phyloP scores from a whole-genome alignment of 768 basidiomycete genomes.

The Lactarius vividus region DNA sequence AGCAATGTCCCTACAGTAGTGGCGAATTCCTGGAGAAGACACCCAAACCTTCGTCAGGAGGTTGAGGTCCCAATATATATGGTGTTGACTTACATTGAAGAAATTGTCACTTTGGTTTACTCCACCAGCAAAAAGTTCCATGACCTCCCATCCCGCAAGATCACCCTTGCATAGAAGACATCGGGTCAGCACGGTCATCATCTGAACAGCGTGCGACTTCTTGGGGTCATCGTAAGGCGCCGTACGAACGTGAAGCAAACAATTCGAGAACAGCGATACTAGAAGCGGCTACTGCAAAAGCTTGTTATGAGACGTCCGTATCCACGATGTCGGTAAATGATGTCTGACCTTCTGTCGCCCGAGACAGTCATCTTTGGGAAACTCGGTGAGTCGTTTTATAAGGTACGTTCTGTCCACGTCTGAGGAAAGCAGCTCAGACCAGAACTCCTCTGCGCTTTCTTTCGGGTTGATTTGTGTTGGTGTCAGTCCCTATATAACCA shows the following conservation, averaged over 20 bases:
- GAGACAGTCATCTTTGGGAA: slow-evolving; percentile 51
- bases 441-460: slow-evolving; percentile 48
- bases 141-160: slow-evolving; percentile 66
- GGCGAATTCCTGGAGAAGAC: slow-evolving; percentile 45
- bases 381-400: slow-evolving; percentile 37
- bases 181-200: slow-evolving; percentile 46
- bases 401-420: slow-evolving; percentile 51
- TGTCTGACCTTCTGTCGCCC: slow-evolving; percentile 48
- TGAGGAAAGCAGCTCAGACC: slow-evolving; percentile 50
- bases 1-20: slow-evolving; percentile 47
- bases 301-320: slow-evolving; percentile 20
- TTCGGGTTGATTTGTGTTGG: slow-evolving; percentile 46
- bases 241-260: slow-evolving; percentile 42
- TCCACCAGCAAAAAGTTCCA: slow-evolving; percentile 65
- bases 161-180: slow-evolving; percentile 51
- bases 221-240: slow-evolving; percentile 37
- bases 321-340: not conserved
- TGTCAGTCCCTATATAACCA: slow-evolving; percentile 39
- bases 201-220: slow-evolving; percentile 48
- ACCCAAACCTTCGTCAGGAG: not conserved
- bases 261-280: slow-evolving; percentile 45
- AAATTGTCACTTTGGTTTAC: slow-evolving; percentile 55
- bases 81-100: slow-evolving; percentile 47
- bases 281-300: slow-evolving; percentile 49
- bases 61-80: not conserved